Evolutionary conservation across 2,329 filamentous ascomycete species (phyloP).

Genomic region (Nemania serpens): DNA sequence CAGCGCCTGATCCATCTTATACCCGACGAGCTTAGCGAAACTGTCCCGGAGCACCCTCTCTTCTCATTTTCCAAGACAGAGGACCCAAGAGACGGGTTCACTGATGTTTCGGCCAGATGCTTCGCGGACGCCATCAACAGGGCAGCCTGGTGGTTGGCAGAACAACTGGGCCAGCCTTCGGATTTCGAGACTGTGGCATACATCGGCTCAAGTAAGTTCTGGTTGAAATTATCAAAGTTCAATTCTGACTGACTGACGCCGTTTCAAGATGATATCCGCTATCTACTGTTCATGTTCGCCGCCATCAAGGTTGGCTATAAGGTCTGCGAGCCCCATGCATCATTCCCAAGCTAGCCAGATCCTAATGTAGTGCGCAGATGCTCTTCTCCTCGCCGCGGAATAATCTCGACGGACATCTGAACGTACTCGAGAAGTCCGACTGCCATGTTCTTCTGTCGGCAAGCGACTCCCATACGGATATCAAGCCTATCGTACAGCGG

Average conservation of each 20-base stretch:
- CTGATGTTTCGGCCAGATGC: constrained; percentile 6
- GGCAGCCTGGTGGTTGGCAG: constrained; percentile 5
- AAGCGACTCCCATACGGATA: constrained; percentile 1
- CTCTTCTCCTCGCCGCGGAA: constrained; percentile 11
- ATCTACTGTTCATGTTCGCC: constrained; percentile 8
- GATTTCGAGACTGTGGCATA: constrained; percentile 8
- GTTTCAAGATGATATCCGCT: constrained; percentile 8
- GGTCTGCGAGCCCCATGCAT: background rate
- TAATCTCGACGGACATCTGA: constrained; percentile 11
- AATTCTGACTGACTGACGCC: background rate
- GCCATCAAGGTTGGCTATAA: constrained; percentile 12
- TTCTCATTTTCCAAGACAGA: constrained; percentile 8
- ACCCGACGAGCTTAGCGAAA: constrained; percentile 1
- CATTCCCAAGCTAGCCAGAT: background rate
- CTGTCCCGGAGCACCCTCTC: constrained; percentile 6
- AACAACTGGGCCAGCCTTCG: background rate
- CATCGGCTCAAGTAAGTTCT: constrained; percentile 5
- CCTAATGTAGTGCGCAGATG: background rate
- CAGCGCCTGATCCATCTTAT: constrained; percentile 12
- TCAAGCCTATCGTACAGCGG: background rate
- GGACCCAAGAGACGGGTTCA: constrained; percentile 2
- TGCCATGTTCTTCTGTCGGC: constrained; percentile 6
- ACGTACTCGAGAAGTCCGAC: constrained; percentile 9
- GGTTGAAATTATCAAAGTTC: background rate
- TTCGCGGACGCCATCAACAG: constrained; percentile 11